A percentile compares a stretch with the other conserved stretches of the same genome.
Evolutionary conservation across 2,329 filamentous ascomycete genomes (phyloP).

Genomic region (Gaeumannomyces sp.): DNA sequence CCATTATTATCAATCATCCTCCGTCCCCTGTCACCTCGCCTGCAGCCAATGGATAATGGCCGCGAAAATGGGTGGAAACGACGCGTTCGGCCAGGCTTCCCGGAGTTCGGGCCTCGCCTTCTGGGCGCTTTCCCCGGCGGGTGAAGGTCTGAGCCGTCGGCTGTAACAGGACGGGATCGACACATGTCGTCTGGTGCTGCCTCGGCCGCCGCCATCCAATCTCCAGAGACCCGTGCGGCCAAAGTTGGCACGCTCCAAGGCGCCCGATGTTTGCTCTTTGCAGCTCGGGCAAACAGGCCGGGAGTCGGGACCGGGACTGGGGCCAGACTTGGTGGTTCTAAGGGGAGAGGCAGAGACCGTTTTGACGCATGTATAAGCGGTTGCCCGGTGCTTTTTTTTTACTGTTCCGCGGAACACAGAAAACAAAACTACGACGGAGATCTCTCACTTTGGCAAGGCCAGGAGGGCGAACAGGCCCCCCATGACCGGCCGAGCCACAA

Average conservation of each 20-base stretch:
- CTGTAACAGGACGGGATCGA: neutral
- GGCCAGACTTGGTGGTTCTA: neutral
- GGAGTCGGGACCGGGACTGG: neutral
- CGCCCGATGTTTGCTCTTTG: neutral
- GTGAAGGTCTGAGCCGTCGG: neutral
- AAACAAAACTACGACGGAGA: neutral
- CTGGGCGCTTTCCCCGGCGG: neutral
- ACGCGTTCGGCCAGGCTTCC: neutral
- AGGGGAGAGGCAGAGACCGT: neutral
- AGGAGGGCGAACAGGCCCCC: slow-evolving; percentile 77
- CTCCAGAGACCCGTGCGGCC: neutral
- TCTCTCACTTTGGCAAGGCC: slow-evolving; percentile 40
- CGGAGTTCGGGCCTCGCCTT: neutral
- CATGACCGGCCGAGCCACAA: slow-evolving; percentile 72
- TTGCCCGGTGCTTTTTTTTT: neutral
- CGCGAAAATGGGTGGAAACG: neutral
- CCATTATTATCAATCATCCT: neutral
- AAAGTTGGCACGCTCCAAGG: neutral
- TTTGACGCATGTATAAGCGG: neutral
- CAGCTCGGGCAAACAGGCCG: neutral
- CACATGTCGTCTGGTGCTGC: neutral
- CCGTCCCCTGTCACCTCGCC: neutral
- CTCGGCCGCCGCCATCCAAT: neutral
- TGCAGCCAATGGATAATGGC: neutral
- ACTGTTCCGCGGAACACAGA: neutral